phyloP scores from a whole-genome alignment of 2,329 filamentous ascomycete species.

The Talaromyces funiculosus region DNA sequence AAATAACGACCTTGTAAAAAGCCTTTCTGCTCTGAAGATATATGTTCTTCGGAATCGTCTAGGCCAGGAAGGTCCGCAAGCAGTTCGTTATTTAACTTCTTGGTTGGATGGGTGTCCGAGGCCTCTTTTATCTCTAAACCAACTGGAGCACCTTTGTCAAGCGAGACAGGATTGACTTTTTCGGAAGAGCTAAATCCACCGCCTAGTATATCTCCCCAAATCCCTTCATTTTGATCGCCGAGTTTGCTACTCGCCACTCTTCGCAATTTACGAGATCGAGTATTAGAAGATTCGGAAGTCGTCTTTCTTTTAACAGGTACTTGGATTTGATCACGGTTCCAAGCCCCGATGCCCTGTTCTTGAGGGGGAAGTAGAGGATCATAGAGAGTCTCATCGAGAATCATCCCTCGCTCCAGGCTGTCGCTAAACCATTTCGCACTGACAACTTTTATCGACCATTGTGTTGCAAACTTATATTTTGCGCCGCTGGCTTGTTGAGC shows the following conservation, averaged over 20 bases:
- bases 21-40: constrained; percentile 36
- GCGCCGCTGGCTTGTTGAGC: constrained; percentile 72
- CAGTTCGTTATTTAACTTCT: constrained; percentile 36
- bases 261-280: constrained; percentile 72
- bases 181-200: constrained; percentile 27
- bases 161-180: constrained; percentile 22
- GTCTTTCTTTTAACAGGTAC: constrained; percentile 29
- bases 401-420: constrained; percentile 79
- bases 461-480: constrained; percentile 82
- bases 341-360: constrained; percentile 72
- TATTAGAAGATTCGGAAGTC: constrained; percentile 46
- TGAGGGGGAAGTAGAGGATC: constrained; percentile 65
- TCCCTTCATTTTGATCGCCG: constrained; percentile 67
- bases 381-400: constrained; percentile 79
- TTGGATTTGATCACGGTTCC: constrained; percentile 49
- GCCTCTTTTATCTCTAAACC: constrained; percentile 15
- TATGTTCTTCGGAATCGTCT: constrained; percentile 5
- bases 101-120: constrained; percentile 28
- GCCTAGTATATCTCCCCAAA: constrained; percentile 88
- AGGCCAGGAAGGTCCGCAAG: constrained; percentile 12
- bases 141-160: constrained; percentile 21
- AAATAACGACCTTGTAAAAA: constrained; percentile 54
- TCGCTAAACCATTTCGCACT: constrained; percentile 80
- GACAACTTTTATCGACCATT: constrained; percentile 76
- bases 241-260: constrained; percentile 82